Evolutionary conservation across 768 basidiomycete genomes (phyloP).

Genomic region (Tricholoma hemisulphureum): DNA sequence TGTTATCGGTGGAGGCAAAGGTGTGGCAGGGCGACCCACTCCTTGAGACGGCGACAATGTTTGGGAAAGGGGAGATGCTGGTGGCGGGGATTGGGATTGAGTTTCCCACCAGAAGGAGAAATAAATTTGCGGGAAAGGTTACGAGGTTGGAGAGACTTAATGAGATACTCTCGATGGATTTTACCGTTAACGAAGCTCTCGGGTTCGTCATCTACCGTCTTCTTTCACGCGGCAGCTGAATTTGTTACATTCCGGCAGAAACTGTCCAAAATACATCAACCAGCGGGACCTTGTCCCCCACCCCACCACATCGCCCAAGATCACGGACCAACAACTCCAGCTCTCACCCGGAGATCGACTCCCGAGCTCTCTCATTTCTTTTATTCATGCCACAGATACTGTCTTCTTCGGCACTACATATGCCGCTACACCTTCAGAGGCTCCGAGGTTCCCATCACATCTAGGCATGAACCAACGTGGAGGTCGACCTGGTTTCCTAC

Average conservation of each 20-base stretch:
- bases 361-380: slow-evolving; percentile 46
- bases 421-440: slow-evolving; percentile 37
- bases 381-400: slow-evolving; percentile 51
- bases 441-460: slow-evolving; percentile 49
- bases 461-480: slow-evolving; percentile 65
- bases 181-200: slow-evolving; percentile 54
- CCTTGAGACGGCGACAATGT: slow-evolving; percentile 31
- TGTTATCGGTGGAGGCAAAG: slow-evolving; percentile 38
- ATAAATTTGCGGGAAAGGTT: slow-evolving; percentile 58
- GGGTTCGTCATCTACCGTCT: slow-evolving; percentile 40
- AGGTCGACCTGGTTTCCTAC: slow-evolving; percentile 60
- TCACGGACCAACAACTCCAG: slow-evolving; percentile 34
- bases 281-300: slow-evolving; percentile 49
- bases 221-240: background rate
- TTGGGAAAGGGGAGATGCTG: slow-evolving; percentile 26
- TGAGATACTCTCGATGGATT: slow-evolving; percentile 32
- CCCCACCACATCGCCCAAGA: slow-evolving; percentile 35
- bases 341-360: slow-evolving; percentile 40
- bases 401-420: slow-evolving; percentile 58
- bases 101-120: slow-evolving; percentile 53
- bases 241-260: slow-evolving; percentile 35
- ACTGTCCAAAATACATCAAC: slow-evolving; percentile 71
- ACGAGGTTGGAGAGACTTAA: slow-evolving; percentile 30
- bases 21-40: slow-evolving; percentile 61
- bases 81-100: slow-evolving; percentile 62